Evolutionary conservation across 2,329 filamentous ascomycete genomes (phyloP).

Genomic region (Parafenestella ontariensis): DNA sequence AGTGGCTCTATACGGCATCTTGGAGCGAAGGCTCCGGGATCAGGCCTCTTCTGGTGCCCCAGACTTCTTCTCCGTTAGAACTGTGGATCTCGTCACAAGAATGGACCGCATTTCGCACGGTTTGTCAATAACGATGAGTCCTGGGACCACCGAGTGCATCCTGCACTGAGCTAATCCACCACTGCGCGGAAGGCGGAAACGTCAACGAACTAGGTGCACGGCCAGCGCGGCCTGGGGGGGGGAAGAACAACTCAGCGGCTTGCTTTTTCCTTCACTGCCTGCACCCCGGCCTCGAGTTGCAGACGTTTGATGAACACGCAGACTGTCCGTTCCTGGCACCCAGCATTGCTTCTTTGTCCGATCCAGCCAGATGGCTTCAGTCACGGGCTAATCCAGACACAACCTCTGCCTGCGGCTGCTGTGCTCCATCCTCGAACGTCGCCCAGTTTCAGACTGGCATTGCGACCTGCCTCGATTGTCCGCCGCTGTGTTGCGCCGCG

Average conservation of each 20-base stretch:
- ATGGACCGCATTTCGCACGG: conserved; percentile 31
- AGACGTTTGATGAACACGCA: conserved; percentile 39
- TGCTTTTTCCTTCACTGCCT: conserved; percentile 38
- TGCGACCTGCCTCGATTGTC: conserved; percentile 38
- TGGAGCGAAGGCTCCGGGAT: conserved; percentile 23
- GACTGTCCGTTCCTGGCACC: conserved; percentile 37
- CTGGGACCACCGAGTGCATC: conserved; percentile 28
- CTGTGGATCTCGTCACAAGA: conserved; percentile 15
- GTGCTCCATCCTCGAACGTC: conserved; percentile 41
- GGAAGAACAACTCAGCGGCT: conserved; percentile 2
- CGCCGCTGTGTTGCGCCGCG: conserved; percentile 31
- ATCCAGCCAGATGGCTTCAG: conserved; percentile 38
- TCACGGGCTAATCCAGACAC: conserved; percentile 40
- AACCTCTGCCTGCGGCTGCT: conserved; percentile 39
- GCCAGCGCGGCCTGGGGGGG: conserved; percentile 22
- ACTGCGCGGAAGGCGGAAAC: conserved; percentile 45
- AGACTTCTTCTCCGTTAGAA: conserved; percentile 14
- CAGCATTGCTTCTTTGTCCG: conserved; percentile 36
- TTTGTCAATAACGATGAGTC: conserved; percentile 19
- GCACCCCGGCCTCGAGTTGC: conserved; percentile 35
- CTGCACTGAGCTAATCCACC: conserved; percentile 24
- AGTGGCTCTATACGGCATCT: conserved; percentile 29
- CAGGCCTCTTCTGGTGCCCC: conserved; percentile 19
- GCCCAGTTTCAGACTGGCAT: conserved; percentile 43
- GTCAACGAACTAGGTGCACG: conserved; percentile 35